Evolutionary conservation across 805 yeast species (phyloP).

Genomic region (Saccharomycopsis schoenii): DNA sequence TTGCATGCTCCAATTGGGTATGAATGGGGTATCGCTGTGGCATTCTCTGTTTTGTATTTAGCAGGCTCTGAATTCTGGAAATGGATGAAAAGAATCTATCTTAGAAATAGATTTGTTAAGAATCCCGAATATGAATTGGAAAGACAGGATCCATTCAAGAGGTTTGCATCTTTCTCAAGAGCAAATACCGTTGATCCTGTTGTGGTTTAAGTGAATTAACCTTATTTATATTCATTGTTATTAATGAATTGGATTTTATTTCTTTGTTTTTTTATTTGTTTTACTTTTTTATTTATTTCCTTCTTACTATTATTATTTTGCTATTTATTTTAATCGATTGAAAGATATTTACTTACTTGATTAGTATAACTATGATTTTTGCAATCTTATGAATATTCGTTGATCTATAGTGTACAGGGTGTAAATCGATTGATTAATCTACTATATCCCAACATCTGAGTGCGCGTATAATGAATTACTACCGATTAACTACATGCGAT

Average conservation of each 20-base stretch:
- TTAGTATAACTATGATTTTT: too few species aligned
- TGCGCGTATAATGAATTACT: not conserved
- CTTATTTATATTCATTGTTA: not conserved
- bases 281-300: too few species aligned
- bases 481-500: too few species aligned
- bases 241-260: not conserved
- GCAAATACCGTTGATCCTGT: slow-evolving; percentile 30
- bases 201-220: not conserved
- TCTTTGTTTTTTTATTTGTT: too few species aligned
- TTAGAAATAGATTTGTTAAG: slow-evolving; percentile 27
- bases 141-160: slow-evolving; percentile 51
- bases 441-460: not conserved
- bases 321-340: too few species aligned
- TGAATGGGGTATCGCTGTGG: slow-evolving; percentile 75
- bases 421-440: too few species aligned
- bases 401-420: too few species aligned
- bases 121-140: slow-evolving; percentile 60
- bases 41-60: slow-evolving; percentile 47
- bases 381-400: too few species aligned
- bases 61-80: slow-evolving; percentile 59
- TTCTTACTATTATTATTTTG: too few species aligned
- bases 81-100: slow-evolving; percentile 48
- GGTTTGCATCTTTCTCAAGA: slow-evolving; percentile 50
- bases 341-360: too few species aligned
- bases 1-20: slow-evolving; percentile 59